phyloP scores from a whole-genome alignment of 1,284 basidiomycete species.

The Ustilago crameri region DNA sequence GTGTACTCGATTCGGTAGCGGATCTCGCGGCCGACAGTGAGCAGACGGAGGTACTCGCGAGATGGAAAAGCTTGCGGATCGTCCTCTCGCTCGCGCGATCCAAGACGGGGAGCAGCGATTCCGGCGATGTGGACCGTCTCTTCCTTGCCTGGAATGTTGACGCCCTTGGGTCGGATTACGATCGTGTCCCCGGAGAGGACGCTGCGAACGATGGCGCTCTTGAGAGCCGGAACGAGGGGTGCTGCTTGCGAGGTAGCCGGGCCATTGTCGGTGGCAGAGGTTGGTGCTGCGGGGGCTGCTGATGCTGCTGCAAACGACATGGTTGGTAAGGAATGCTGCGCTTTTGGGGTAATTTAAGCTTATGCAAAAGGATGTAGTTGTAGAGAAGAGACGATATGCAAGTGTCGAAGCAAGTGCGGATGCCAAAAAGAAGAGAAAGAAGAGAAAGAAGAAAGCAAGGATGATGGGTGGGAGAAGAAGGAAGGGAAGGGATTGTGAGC shows the following conservation, averaged over 20 bases:
- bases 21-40: slow-evolving; percentile 89
- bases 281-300: slow-evolving; percentile 48
- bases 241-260: slow-evolving; percentile 4
- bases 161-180: slow-evolving; percentile 59
- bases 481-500: slow-evolving; percentile 1
- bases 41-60: slow-evolving; percentile 86
- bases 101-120: slow-evolving; percentile 61
- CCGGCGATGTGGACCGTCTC: slow-evolving; percentile 62
- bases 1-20: slow-evolving; percentile 81
- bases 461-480: not conserved
- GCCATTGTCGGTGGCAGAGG: slow-evolving; percentile 19
- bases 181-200: slow-evolving; percentile 61
- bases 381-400: not conserved
- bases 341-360: not conserved
- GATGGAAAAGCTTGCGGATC: slow-evolving; percentile 89
- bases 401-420: not conserved
- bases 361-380: not conserved
- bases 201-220: slow-evolving; percentile 62
- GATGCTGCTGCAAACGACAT: slow-evolving; percentile 51
- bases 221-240: slow-evolving; percentile 44
- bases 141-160: slow-evolving; percentile 54
- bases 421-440: not conserved
- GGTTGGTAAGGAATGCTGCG: slow-evolving; percentile 3
- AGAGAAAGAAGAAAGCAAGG: not conserved
- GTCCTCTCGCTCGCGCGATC: slow-evolving; percentile 61